Evolutionary conservation across 352 stramenopile species (phyloP).

Genomic region (Globisporangium emineosum): DNA sequence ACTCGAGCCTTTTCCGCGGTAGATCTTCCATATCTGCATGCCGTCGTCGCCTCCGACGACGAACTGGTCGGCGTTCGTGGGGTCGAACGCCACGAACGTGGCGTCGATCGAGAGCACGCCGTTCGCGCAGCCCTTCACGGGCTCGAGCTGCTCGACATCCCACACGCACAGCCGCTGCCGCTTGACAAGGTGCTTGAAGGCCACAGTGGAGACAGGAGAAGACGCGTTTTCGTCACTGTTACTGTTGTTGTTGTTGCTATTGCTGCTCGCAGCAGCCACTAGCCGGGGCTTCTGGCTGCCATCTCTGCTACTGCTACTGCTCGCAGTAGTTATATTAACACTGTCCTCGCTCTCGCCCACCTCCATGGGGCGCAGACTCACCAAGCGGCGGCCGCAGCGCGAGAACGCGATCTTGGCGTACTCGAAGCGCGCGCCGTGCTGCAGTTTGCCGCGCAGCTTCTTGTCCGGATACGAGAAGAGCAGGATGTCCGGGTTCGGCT

Average conservation of each 20-base stretch:
- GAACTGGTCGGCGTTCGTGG: conserved; percentile 52
- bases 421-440: conserved; percentile 40
- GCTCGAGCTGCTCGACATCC: conserved; percentile 51
- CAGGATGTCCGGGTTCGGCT: conserved; percentile 51
- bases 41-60: conserved; percentile 58
- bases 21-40: conserved; percentile 72
- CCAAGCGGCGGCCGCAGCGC: conserved; percentile 50
- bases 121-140: conserved; percentile 45
- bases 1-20: conserved; percentile 28
- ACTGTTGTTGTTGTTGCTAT: background rate
- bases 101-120: conserved; percentile 24
- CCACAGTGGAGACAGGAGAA: background rate
- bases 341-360: conserved; percentile 15
- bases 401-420: conserved; percentile 71
- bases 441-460: conserved; percentile 58
- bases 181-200: conserved; percentile 3
- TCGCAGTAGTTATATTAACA: background rate
- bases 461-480: conserved; percentile 80
- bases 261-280: conserved; percentile 3
- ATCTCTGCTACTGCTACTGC: background rate
- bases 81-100: conserved; percentile 71
- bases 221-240: background rate
- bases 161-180: conserved; percentile 46
- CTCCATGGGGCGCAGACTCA: conserved; percentile 41
- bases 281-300: background rate